These are phyloP conservation scores for Phoma sp. DNA, from an alignment of 2,329 filamentous ascomycete species.

Conservation along the genomic window DNA sequence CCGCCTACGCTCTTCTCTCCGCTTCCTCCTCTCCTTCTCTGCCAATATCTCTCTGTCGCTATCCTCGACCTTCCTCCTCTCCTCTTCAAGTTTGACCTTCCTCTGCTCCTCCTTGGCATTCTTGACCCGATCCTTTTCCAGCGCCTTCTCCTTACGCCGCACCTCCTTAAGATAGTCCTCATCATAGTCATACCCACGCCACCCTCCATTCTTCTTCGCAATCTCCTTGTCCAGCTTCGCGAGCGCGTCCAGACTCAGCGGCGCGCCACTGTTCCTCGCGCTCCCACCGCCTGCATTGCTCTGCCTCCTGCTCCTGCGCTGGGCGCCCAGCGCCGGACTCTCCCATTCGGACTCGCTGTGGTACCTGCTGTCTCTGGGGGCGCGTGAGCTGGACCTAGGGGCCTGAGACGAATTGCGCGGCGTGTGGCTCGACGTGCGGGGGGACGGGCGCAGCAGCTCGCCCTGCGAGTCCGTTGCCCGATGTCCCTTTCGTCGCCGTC, in stretches of 20 bases:
- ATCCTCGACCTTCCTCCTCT: slow-evolving; percentile 41
- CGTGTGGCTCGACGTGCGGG: slow-evolving; percentile 1
- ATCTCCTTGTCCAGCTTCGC: slow-evolving; percentile 70
- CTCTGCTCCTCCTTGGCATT: slow-evolving; percentile 41
- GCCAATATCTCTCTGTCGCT: slow-evolving; percentile 26
- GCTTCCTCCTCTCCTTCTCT: slow-evolving; percentile 31
- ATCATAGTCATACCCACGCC: slow-evolving; percentile 51
- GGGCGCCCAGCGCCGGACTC: slow-evolving; percentile 28
- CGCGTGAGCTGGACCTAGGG: slow-evolving; percentile 16
- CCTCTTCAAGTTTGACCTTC: slow-evolving; percentile 32
- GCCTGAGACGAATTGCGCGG: slow-evolving; percentile 10
- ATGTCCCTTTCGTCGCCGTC: slow-evolving; percentile 42
- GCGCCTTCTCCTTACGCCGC: slow-evolving; percentile 40
- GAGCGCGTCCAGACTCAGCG: slow-evolving; percentile 63
- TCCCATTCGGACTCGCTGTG: slow-evolving; percentile 43
- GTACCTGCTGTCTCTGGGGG: slow-evolving; percentile 7
- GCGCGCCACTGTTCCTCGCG: slow-evolving; percentile 39
- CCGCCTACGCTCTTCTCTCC: slow-evolving; percentile 22
- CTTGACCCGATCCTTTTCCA: slow-evolving; percentile 44
- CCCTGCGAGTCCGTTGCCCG: slow-evolving; percentile 50
- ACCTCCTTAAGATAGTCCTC: slow-evolving; percentile 48
- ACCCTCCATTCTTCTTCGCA: slow-evolving; percentile 55
- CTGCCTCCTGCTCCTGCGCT: slow-evolving; percentile 28
- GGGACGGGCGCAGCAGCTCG: slow-evolving; percentile 31
- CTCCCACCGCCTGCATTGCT: slow-evolving; percentile 36